Evolutionary conservation across 2,329 filamentous ascomycete species (phyloP), one percentile per base, ranked within the genome.

Genomic region (Fusarium sp.): DNA sequence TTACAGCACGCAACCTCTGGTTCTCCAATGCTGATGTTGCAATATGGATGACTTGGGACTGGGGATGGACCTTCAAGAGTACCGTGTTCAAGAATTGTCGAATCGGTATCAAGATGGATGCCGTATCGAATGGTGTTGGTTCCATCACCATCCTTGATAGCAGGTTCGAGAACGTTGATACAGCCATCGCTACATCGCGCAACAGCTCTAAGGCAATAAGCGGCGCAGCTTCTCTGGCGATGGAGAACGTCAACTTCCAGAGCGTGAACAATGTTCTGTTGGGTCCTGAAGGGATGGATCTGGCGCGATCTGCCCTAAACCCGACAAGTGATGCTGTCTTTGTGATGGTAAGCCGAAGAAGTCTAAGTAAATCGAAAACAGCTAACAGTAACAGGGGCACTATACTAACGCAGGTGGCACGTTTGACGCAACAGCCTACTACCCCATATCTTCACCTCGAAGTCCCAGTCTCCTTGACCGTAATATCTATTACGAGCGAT

Each of bases 81-180:
- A 76, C 92, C 21, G 82, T 79, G 26, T 87, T 93, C 77, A 85
- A 88, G 73, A 84, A 91, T 74, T 92, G 89, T 74, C 81, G 81
- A 11, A 82, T 92, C 33, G 92, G 90, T 14, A 82, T 93, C 59
- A 89, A 92, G 75, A 90, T 94, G 84, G 84, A 83, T 51, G 80
- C 81, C 52, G 81, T 89, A 71, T 69, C 73, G 4, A 51, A 67
- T 15, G 87, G 86, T 14, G 91, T 94, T 26, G 92, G 92, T 38
- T 95, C 92, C 1, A 87, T 94, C 24, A 84, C 93, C 36, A 79
- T 97, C 33, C 82, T 94, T 45, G 93, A 97, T 81, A 93, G 90
- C 79, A 86, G 84, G 56, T 89, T 96, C 65, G 85, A 80, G 28
- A 87, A 90, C 76, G 92, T 91, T 1, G 84, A 85, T 1, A 85